These are phyloP conservation scores for Ajuga reptans DNA, from an alignment of 305 asterid species.

Conservation along the genomic window DNA sequence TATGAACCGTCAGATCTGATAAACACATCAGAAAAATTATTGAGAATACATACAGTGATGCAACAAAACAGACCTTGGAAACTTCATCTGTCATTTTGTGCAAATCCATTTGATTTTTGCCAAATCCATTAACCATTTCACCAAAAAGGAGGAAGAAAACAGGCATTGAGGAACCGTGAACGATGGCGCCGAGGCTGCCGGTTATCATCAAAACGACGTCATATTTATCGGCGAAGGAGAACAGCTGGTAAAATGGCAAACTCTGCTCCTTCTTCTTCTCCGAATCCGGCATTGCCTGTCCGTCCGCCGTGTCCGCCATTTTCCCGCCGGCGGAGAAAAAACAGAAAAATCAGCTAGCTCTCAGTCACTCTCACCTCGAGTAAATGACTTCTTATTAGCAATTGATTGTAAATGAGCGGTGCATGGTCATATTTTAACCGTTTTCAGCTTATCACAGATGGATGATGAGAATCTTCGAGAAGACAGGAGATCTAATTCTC, in stretches of 20 bases:
- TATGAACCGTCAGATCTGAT: conserved; percentile 49
- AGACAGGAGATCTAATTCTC: conserved; percentile 15
- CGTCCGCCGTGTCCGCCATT: conserved; percentile 68
- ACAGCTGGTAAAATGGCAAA: conserved; percentile 75
- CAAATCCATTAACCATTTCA: conserved; percentile 92
- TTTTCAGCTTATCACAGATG: neutral
- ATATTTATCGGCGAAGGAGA: conserved; percentile 76
- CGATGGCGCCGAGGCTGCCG: conserved; percentile 79
- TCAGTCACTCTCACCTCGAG: conserved; percentile 12
- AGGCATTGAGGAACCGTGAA: conserved; percentile 98
- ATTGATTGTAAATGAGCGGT: neutral
- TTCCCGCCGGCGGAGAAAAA: neutral
- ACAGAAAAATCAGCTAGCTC: conserved; percentile 15
- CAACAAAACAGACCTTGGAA: conserved; percentile 47
- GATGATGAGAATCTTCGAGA: conserved; percentile 13
- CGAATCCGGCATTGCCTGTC: conserved; percentile 66
- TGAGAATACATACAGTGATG: neutral
- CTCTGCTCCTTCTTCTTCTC: conserved; percentile 95
- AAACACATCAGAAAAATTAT: neutral
- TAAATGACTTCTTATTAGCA: neutral
- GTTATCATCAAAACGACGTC: conserved; percentile 57
- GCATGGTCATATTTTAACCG: conserved; percentile 12
- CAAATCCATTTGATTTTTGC: conserved; percentile 89
- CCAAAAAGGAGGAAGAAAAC: conserved; percentile 92
- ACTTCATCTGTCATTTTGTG: conserved; percentile 81